Conservation (phyloP, 441 rosid genomes). For the Eutrema salsugineum region DNA sequence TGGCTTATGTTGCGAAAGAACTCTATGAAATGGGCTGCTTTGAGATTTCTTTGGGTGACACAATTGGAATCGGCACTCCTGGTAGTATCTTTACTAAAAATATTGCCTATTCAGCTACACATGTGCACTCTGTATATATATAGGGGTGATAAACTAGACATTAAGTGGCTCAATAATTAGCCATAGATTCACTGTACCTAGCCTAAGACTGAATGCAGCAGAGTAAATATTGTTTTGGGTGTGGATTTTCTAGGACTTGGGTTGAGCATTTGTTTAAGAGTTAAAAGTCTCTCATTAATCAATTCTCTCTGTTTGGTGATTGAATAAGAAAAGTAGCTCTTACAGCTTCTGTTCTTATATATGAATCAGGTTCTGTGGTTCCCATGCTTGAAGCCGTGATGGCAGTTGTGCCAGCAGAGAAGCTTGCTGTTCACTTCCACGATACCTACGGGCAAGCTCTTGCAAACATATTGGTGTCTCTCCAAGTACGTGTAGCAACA, state of each 20-base stretch:
- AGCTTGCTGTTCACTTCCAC: constrained; percentile 93
- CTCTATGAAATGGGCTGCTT: constrained; percentile 95
- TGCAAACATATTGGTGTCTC: constrained; percentile 77
- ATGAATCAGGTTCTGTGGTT: constrained; percentile 60
- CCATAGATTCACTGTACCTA: neutral
- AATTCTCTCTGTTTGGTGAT: neutral
- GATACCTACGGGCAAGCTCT: constrained; percentile 99
- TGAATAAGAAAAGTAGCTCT: neutral
- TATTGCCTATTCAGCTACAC: neutral
- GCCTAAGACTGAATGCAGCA: neutral
- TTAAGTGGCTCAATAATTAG: neutral
- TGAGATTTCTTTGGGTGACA: constrained; percentile 92
- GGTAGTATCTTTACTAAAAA: constrained; percentile 44
- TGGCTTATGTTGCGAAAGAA: constrained; percentile 86
- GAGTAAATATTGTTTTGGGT: no score
- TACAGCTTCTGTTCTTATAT: constrained; percentile 8
- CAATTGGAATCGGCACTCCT: constrained; percentile 94
- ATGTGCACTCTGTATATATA: neutral
- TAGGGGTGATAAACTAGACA: neutral
- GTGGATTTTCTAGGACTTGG: no score
- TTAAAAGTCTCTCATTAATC: neutral
- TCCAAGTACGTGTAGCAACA: constrained; percentile 54
- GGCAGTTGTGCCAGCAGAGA: constrained; percentile 76
- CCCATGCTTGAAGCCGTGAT: constrained; percentile 93
- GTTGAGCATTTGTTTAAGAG: no score